Evolutionary conservation across 2,329 filamentous ascomycete genomes (phyloP), one percentile per base, ranked within the genome.

Genomic region (Phaeosphaeriaceae sp.): DNA sequence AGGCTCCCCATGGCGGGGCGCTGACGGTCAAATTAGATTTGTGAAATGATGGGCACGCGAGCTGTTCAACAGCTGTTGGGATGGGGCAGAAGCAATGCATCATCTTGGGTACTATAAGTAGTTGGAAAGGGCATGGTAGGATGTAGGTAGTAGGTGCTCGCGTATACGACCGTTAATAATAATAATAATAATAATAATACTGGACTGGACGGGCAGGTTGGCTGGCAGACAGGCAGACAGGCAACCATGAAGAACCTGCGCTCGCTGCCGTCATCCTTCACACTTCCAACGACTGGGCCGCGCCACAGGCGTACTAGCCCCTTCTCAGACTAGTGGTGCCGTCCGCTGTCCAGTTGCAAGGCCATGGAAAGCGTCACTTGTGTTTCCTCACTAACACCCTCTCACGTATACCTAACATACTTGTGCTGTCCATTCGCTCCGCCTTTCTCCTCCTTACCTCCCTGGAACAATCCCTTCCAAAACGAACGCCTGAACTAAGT

Each of bases 61-160:
- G 42, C 35, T 30, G 23, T 13, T 32, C n/a, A n/a, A n/a, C n/a
- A n/a, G 45, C 42, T 34, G 28, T 29, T 34, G 44, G 42, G 26
- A 32, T 29, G 36, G 26, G 29, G 42, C 20, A 28, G 36, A 33
- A 23, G 42, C 20, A 28, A 26, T 26, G 23, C 23, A 26, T 11
- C 23, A 11, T 11, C 23, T 26, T 11, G n/a, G n/a, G n/a, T n/a
- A n/a, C n/a, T n/a, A n/a, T n/a, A n/a, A n/a, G n/a, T n/a, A n/a
- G n/a, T n/a, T n/a, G 11, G 23, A 26, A 26, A 26, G 23, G 23
- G 23, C 11, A 26, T 26, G 23, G 23, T 11, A 26, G 23, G 23
- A 26, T 6, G 7, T 26, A 8, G 23, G 23, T 26, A 11, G 23
- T 8, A 11, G 23, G 23, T 6, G 23, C 11, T 26, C 23, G 23